These are phyloP conservation scores for Phytopythium helicoides DNA, from an alignment of 352 stramenopile species.

Conservation along the genomic window DNA sequence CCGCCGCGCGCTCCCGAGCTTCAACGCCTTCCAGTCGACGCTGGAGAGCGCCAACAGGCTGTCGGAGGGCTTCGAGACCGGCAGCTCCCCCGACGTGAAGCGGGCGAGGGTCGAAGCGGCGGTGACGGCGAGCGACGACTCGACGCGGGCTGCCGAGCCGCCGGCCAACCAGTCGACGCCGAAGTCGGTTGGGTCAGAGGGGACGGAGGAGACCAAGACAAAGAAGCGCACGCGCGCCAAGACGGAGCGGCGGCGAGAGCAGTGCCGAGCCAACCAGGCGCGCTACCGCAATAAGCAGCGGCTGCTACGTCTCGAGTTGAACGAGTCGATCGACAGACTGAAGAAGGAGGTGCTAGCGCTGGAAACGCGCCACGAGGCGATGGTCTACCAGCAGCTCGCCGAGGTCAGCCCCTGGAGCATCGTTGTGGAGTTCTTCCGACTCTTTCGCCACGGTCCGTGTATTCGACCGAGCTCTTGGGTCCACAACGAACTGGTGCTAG, in stretches of 20 bases:
- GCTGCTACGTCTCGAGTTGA: slow-evolving; percentile 7
- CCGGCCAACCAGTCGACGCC: neutral
- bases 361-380: slow-evolving; percentile 11
- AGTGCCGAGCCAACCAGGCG: slow-evolving; percentile 28
- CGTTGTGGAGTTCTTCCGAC: slow-evolving; percentile 15
- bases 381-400: neutral
- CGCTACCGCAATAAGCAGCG: slow-evolving; percentile 13
- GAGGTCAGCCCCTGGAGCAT: slow-evolving; percentile 1
- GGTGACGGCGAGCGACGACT: neutral
- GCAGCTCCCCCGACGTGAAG: neutral
- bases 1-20: no score
- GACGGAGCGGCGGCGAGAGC: slow-evolving; percentile 23
- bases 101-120: neutral
- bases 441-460: slow-evolving; percentile 19
- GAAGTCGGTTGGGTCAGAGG: no score
- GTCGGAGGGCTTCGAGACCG: no score
- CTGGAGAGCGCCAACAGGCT: no score
- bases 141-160: no score
- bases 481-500: slow-evolving; percentile 2
- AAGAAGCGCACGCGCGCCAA: slow-evolving; percentile 22
- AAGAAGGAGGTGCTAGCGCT: slow-evolving; percentile 15
- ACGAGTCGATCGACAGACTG: slow-evolving; percentile 15
- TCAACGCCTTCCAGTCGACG: no score
- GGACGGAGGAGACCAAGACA: neutral
- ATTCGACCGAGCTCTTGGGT: neutral